Base-by-base conservation (phyloP, 2,329 filamentous ascomycete species). In the Mariannaea elegans region DNA sequence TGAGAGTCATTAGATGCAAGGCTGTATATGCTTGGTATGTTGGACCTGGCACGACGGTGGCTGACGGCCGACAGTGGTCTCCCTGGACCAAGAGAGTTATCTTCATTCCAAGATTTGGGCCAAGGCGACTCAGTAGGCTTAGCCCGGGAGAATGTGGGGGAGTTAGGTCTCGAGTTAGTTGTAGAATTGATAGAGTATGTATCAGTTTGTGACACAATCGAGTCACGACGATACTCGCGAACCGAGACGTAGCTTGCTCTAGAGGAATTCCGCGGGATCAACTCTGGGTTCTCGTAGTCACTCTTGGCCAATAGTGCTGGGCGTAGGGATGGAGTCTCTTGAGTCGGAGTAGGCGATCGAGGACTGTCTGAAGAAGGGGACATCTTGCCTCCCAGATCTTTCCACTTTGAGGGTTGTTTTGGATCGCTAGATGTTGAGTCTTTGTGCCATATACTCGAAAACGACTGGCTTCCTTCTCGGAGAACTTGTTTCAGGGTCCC, bases 11-110 rank as follows among this genome's bases (percentile, higher is more conserved):
- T 84, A 0, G 85, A 84, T 18, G 79, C 80, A 3, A 89, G 73
- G 3, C 86, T 90, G 68, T 89, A 89, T 14, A 89, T 82, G 63
- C 86, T 90, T 2, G 81, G 80, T 1, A 79, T 77, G 57, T 81
- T 74, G 13, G 73, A 72, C 23, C 64, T 54, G 10, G 61, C 63
- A 27, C 68, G 71, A 13, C 66, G 67, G 46, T 72, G 72, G 16
- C 56, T 55, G 23, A 66, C 65, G 8, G 51, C 64, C 1, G 72
- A 68, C 3, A 62, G 65, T 4, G 70, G 67, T 8, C 69, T 65
- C 2, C 61, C 52, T n/a, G 66, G 59, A n/a, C 54, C 57, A 9
- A 61, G 49, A 3, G 64, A 44, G 24, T 41, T 53, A 12, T 57
- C 54, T 10, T 67, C 68, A 4, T 66, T 61, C 2, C 57, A 38